Evolutionary conservation across 495 filamentous ascomycete genomes (phyloP).

Genomic region (Neurospora tetraspora): DNA sequence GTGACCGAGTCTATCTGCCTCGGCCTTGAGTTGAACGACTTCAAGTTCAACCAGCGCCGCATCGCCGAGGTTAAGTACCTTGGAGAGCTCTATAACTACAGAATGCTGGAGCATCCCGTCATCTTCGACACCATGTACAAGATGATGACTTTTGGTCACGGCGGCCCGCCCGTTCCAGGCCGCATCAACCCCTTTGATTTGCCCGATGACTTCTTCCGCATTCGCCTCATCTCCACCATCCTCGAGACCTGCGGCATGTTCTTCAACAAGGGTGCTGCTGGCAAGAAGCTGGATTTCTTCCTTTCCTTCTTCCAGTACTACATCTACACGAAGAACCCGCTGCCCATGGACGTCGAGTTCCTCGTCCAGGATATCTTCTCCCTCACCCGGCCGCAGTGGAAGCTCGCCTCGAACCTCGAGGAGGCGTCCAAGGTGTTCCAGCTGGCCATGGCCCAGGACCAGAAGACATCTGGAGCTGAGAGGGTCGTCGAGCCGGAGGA

Average conservation of each 20-base stretch:
- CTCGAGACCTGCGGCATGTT: slow-evolving; percentile 94
- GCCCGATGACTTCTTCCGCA: slow-evolving; percentile 92
- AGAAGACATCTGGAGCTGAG: slow-evolving; percentile 64
- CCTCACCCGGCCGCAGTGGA: slow-evolving; percentile 81
- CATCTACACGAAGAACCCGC: slow-evolving; percentile 79
- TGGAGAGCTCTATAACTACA: slow-evolving; percentile 95
- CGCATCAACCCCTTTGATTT: slow-evolving; percentile 65
- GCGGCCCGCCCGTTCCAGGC: slow-evolving; percentile 72
- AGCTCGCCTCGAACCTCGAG: slow-evolving; percentile 65
- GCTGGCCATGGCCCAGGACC: slow-evolving; percentile 78
- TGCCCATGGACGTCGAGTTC: slow-evolving; percentile 98
- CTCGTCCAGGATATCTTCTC: slow-evolving; percentile 88
- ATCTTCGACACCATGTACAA: slow-evolving; percentile 94
- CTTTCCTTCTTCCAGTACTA: slow-evolving; percentile 98
- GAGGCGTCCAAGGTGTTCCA: slow-evolving; percentile 80
- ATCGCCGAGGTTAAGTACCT: slow-evolving; percentile 95
- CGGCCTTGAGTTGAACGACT: slow-evolving; percentile 91
- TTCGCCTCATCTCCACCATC: slow-evolving; percentile 78
- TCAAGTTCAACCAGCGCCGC: slow-evolving; percentile 93
- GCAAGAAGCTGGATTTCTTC: slow-evolving; percentile 98
- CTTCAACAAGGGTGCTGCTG: slow-evolving; percentile 85
- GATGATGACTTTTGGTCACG: slow-evolving; percentile 84
- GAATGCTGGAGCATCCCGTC: slow-evolving; percentile 90
- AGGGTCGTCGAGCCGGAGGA: slow-evolving; percentile 59
- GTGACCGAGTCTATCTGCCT: slow-evolving; percentile 79